Conservation (phyloP, 176 grass and related monocot genomes). For the Oryza brachyantha region DNA sequence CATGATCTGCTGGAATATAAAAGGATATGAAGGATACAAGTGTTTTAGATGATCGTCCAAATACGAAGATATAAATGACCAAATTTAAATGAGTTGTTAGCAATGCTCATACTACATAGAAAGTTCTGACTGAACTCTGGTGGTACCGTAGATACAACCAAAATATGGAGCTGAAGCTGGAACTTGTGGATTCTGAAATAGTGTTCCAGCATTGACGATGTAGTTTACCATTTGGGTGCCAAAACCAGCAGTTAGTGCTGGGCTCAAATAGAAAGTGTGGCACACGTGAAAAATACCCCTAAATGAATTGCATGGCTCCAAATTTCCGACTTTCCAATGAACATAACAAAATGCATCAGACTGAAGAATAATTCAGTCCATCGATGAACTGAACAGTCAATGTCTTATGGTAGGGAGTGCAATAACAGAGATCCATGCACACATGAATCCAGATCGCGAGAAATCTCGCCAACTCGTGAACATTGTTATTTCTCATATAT, state of each 20-base stretch:
- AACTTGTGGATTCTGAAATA: background rate
- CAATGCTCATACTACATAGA: background rate
- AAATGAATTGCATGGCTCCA: too few relatives aligned
- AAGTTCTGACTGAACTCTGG: background rate
- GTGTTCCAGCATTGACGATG: too few relatives aligned
- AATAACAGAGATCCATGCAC: background rate
- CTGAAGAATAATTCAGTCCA: background rate
- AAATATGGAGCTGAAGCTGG: background rate
- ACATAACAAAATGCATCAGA: background rate
- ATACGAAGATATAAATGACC: too few relatives aligned
- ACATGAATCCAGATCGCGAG: background rate
- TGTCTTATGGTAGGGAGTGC: background rate
- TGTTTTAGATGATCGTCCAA: too few relatives aligned
- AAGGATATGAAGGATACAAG: too few relatives aligned
- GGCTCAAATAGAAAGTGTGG: too few relatives aligned
- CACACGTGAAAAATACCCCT: too few relatives aligned
- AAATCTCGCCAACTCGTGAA: background rate
- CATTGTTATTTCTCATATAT: background rate
- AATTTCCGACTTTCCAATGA: background rate
- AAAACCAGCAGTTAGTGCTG: too few relatives aligned
- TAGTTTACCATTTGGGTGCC: too few relatives aligned
- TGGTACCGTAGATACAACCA: background rate
- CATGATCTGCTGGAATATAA: too few relatives aligned
- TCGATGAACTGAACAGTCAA: background rate
- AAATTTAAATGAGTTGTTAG: too few relatives aligned